phyloP scores from a whole-genome alignment of 352 stramenopile species.

The Aphanomyces stellatus region DNA sequence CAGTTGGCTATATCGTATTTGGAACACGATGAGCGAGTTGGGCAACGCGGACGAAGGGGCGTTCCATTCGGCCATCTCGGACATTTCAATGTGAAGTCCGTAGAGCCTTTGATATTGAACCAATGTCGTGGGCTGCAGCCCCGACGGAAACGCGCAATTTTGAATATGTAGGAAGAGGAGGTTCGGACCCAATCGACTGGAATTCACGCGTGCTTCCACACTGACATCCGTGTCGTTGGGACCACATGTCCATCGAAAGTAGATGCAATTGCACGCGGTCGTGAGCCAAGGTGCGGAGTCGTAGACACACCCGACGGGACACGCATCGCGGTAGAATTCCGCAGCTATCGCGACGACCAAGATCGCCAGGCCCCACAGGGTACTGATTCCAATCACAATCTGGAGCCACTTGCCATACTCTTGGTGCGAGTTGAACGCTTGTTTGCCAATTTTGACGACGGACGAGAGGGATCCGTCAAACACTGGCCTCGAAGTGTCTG shows the following conservation, averaged over 20 bases:
- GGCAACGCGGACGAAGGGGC: not conserved
- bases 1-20: not conserved
- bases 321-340: not conserved
- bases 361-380: not conserved
- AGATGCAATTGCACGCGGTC: not conserved
- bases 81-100: not conserved
- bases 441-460: not conserved
- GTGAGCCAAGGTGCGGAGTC: not conserved
- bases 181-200: not conserved
- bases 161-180: not conserved
- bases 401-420: not conserved
- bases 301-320: not conserved
- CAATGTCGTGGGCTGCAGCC: not conserved
- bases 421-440: not conserved
- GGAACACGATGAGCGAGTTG: not conserved
- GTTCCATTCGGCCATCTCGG: not conserved
- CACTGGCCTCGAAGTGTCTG: not conserved
- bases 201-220: not conserved
- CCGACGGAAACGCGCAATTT: not conserved
- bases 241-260: not conserved
- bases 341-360: not conserved
- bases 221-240: not conserved
- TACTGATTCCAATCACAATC: not conserved
- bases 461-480: not conserved
- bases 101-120: not conserved